Evolutionary conservation across 345 rosid genomes (phyloP).

Genomic region (Aquilaria yunnanensis): DNA sequence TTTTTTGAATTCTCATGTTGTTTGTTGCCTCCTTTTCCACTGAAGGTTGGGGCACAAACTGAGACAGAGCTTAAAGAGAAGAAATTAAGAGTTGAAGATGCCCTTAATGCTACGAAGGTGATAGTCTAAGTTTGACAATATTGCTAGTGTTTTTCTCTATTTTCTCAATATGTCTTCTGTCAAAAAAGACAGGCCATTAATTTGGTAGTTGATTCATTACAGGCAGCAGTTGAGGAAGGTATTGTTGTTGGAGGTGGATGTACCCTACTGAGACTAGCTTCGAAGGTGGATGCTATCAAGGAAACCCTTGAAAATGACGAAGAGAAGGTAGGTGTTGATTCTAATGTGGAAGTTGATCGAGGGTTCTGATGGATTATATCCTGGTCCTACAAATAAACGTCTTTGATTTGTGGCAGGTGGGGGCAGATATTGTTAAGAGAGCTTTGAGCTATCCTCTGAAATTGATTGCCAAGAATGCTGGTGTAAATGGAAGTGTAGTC

Average conservation of each 20-base stretch:
- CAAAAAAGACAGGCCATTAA: conserved; percentile 1
- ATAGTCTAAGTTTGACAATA: not conserved
- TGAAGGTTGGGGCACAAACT: conserved; percentile 80
- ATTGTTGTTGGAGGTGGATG: conserved; percentile 93
- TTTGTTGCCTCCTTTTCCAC: not conserved
- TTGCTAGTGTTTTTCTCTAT: not conserved
- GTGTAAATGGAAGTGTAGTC: conserved; percentile 94
- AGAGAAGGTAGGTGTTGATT: conserved; percentile 54
- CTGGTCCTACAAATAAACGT: not conserved
- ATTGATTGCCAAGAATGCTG: conserved; percentile 91
- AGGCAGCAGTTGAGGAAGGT: conserved; percentile 93
- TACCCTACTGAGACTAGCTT: conserved; percentile 60
- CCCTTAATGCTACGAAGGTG: conserved; percentile 98
- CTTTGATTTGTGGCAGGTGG: conserved; percentile 45
- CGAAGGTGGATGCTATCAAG: conserved; percentile 71
- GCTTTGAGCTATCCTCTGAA: conserved; percentile 88
- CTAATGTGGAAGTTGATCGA: not conserved
- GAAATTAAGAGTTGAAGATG: conserved; percentile 97
- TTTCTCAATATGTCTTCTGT: no score
- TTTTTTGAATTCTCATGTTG: conserved; percentile 5
- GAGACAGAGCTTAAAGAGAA: conserved; percentile 95
- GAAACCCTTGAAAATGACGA: conserved; percentile 74
- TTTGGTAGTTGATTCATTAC: conserved; percentile 5
- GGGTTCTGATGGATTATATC: not conserved
- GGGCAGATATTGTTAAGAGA: conserved; percentile 90